Evolutionary conservation across 768 basidiomycete genomes (phyloP), one percentile per base, ranked within the genome.

Genomic region (Panaeolus papilionaceus): DNA sequence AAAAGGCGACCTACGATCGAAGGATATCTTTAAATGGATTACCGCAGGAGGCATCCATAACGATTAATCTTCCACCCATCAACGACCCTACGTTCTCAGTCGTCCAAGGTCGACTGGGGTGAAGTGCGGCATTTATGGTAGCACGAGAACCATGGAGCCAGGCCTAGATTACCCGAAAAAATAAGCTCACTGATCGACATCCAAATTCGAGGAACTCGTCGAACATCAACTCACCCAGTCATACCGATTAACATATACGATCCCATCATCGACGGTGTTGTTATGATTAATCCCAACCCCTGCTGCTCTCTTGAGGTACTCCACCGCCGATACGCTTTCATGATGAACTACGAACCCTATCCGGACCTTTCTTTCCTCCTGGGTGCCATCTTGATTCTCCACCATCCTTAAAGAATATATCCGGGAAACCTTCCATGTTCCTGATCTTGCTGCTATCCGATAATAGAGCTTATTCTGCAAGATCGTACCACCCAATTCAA

Each of bases 171-270:
- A 16, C 9, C n/a, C 14, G 38, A n/a, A 42, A 47, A 20, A n/a
- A 20, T 47, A 18, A 47, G 18, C 8, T 16, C 40, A 10, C 10
- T 42, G 40, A 42, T 42, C 40, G 40, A 42, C 11, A 10, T 42
- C 40, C 33, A 33, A 42, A 42, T 4, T 42, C 40, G 33, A 33
- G 33, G 9, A 16, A n/a, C 3, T 47, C 18, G n/a, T 33, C 33
- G n/a, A 63, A 63, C 2, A 18, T 3, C 8, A 11, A 26, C 63
- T 26, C 26, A 64, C 63, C 63, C 63, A 64, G 33, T 64, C 63
- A 39, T 64, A 64, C 6, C 63, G 63, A 45, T 64, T 64, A 33
- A 64, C 44, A 37, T 64, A 64, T 26, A 64, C 63, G 18, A 64
- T 64, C 1, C 20, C 26, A 45, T 64, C 47, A 37, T 64, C 63